Base-by-base conservation (phyloP, 1,284 basidiomycete species). In the Microbotryum violaceum region DNA sequence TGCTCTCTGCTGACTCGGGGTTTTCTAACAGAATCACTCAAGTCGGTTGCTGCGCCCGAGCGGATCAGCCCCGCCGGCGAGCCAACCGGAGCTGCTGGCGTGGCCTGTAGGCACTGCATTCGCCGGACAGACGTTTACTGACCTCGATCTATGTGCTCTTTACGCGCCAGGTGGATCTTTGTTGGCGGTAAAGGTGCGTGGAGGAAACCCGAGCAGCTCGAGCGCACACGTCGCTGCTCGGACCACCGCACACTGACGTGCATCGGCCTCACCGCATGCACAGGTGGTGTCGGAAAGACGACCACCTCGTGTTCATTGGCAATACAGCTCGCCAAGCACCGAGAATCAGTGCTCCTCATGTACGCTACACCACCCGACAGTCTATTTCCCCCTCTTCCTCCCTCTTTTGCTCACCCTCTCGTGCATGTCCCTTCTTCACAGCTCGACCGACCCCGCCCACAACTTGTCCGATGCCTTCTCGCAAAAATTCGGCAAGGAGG, bases 401-500 rank as follows among this genome's bases (percentile, higher is more conserved):
- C 20, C 29, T 60, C 10, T 31, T 10, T n/a, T 14, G 46, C 54
- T 49, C 20, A 21, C 18, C 51, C 14, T 49, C 33, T 50, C 37
- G 16, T 42, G 37, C 2, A 42, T 42, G 31, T 31, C 31, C 31
- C 33, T 29, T 5, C 33, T 18, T 18, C 31, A 20, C 73, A 96
- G 91, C 61, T 97, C 93, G 14, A 99, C 94, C 9, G 94, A 99
- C 77, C 96, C 94, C 14, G 94, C 94, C 47, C 94, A 99, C 80
- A 99, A 99, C 77, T 80, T 99, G 47, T 97, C 93, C 18, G 94
- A 98, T 77, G 94, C 96, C 8, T 98, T 98, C 76, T 90, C 91
- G 14, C 94, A 99, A 75, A 98, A 99, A 79, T 98, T 99, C 77
- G 91, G 90, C 66, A 97, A 97, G 74, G 96, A 99, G 75, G 94